These are phyloP conservation scores for Cordia subcordata DNA, from an alignment of 257 asterid genomes.

Conservation along the genomic window DNA sequence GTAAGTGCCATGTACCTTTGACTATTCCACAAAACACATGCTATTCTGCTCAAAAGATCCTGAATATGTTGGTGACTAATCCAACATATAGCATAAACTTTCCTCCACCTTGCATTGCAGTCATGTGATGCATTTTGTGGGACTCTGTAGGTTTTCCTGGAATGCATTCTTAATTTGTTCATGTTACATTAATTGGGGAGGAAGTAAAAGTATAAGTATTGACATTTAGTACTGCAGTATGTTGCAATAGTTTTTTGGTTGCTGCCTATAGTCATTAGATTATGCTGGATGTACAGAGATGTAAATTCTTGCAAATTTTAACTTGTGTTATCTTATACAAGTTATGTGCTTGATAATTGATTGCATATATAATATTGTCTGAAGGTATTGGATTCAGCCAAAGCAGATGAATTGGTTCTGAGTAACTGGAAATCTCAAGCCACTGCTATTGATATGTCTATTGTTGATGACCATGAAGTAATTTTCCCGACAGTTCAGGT, in stretches of 20 bases:
- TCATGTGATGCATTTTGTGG: too few species aligned
- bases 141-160: too few species aligned
- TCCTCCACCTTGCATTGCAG: too few species aligned
- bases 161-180: too few species aligned
- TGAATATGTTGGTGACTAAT: too few species aligned
- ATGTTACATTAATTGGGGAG: too few species aligned
- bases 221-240: too few species aligned
- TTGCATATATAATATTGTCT: constrained; percentile 18
- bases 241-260: too few species aligned
- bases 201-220: too few species aligned
- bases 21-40: too few species aligned
- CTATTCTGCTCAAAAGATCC: too few species aligned
- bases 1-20: neutral
- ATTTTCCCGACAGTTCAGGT: constrained; percentile 56
- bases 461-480: constrained; percentile 50
- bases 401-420: constrained; percentile 54
- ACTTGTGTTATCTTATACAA: neutral
- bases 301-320: neutral
- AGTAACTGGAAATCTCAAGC: constrained; percentile 88
- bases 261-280: neutral
- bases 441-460: constrained; percentile 37
- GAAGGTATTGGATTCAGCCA: constrained; percentile 48
- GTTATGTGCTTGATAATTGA: neutral
- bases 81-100: too few species aligned
- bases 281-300: neutral